Evolutionary conservation across 2,329 filamentous ascomycete species (phyloP).

Genomic region (Pochonia chlamydosporia): DNA sequence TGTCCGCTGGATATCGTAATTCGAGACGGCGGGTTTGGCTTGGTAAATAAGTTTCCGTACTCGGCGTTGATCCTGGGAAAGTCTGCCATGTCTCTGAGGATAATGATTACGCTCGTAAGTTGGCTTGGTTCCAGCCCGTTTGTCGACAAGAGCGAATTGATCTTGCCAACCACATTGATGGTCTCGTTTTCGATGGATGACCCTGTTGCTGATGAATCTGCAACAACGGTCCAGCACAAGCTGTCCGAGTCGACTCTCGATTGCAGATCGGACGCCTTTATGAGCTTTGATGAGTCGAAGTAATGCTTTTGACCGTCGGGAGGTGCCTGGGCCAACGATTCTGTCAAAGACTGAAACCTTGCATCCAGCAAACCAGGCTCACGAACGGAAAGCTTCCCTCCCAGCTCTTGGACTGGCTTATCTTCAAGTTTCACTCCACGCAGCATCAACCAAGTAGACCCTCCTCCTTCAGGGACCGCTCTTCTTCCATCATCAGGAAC

Average conservation of each 20-base stretch:
- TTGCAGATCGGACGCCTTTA: background rate
- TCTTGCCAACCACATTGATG: constrained; percentile 37
- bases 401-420: constrained; percentile 22
- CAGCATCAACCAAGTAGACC: constrained; percentile 67
- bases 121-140: constrained; percentile 21
- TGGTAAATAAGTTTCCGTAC: constrained; percentile 69
- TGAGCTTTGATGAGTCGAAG: background rate
- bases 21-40: constrained; percentile 77
- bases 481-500: constrained; percentile 49
- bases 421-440: constrained; percentile 46
- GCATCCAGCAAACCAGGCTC: constrained; percentile 63
- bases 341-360: constrained; percentile 43
- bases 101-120: constrained; percentile 55
- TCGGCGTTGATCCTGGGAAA: constrained; percentile 70
- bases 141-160: constrained; percentile 34
- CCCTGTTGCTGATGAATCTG: constrained; percentile 15
- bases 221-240: constrained; percentile 34
- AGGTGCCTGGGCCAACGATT: constrained; percentile 17
- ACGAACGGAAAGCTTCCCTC: constrained; percentile 30
- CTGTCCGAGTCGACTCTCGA: constrained; percentile 13
- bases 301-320: too few relatives aligned
- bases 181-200: constrained; percentile 42
- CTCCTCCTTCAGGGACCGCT: constrained; percentile 64
- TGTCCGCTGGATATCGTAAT: constrained; percentile 77
- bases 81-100: constrained; percentile 73